Base-by-base conservation (phyloP, 176 grass and related monocot species). In the Phoenix roebelenii region DNA sequence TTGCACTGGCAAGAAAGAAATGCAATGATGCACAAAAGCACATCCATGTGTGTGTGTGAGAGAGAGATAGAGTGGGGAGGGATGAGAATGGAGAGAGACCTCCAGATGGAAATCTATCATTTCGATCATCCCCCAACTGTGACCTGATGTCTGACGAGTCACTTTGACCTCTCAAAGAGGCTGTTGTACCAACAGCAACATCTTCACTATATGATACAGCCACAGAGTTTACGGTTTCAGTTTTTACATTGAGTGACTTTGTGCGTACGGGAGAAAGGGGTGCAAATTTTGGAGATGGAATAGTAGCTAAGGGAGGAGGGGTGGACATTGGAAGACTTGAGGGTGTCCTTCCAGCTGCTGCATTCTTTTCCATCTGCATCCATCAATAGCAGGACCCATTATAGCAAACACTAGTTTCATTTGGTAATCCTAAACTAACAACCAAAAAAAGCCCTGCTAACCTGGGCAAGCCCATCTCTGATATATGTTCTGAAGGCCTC, bases 401-500 rank as follows among this genome's bases (percentile, higher is more conserved):
- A 6, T 49, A 72, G 20, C 32, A 44, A 12, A 10, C 35, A 44
- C 35, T 44, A 44, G 10, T 44, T 44, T 44, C 35, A 44, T 44
- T 9, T 44, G 35, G 10, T 44, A 44, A 44, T 44, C 35, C 1
- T 1, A 44, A 12, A 12, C 10, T 44, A 44, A 2, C 35, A 44
- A 44, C 9, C 35, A 44, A 2, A 68, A 49, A 54, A 69, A 20
- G 20, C 28, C 24, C 25, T 66, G 58, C 65, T 28, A 78, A 98
- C 93, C 87, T 98, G 87, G 54, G 84, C 79, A 29, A 98, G 66
- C 49, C 93, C 88, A 75, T 98, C 87, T 85, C 93, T 88, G 60
- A 98, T 98, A 62, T 98, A 98, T 14, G 93, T 98, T 83, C 93
- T 89, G 73, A 98, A 98, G 50, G 93, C 93, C 80, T 92, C 93